Percentiles rank a stretch among this genome's conserved stretches.
Conservation (phyloP, 768 basidiomycete species). For the Boletellus ananiceps region DNA sequence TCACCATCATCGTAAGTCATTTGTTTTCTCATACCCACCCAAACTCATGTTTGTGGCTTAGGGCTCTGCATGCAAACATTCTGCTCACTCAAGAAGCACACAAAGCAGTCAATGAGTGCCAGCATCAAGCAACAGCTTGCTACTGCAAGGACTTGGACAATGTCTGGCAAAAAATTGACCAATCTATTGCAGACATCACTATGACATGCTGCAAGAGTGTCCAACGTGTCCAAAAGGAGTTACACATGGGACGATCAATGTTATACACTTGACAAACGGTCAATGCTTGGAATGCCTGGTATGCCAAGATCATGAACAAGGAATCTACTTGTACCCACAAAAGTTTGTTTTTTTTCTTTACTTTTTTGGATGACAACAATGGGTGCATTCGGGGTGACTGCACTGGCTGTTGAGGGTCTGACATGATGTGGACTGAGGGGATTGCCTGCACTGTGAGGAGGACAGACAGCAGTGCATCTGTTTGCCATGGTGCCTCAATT, state of each 20-base stretch:
- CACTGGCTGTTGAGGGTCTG: no score
- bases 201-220: neutral
- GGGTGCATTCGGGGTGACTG: no score
- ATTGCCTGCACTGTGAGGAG: no score
- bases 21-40: neutral
- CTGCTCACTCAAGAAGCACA: neutral
- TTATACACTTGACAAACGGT: neutral
- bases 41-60: neutral
- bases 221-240: neutral
- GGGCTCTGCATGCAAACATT: neutral
- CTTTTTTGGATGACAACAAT: no score
- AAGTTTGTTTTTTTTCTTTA: neutral
- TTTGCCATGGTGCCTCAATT: constrained; percentile 35
- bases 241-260: neutral
- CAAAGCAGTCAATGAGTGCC: neutral
- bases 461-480: no score
- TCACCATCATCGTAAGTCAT: neutral
- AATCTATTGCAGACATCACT: neutral
- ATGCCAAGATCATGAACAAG: neutral
- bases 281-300: constrained; percentile 1
- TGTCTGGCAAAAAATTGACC: neutral
- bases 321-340: neutral
- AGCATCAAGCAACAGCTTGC: neutral
- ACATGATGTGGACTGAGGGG: no score
- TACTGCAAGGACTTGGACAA: neutral